Conservation (phyloP, 495 filamentous ascomycete species). For the Ramalina peruviana region DNA sequence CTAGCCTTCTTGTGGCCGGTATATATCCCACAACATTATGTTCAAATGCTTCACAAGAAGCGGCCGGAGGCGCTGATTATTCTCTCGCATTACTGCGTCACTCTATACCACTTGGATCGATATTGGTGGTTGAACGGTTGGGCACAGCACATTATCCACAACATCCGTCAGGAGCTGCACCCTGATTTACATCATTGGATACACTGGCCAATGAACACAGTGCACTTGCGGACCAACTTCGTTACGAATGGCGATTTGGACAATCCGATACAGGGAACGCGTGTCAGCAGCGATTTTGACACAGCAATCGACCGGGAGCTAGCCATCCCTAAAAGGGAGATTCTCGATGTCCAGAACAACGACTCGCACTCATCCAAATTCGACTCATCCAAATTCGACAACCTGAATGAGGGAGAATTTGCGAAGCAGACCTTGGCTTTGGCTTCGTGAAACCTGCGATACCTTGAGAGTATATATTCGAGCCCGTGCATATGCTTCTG, state of each 20-base stretch:
- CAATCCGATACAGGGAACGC: conserved; percentile 3
- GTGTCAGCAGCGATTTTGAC: conserved; percentile 2
- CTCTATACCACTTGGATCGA: conserved; percentile 33
- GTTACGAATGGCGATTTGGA: conserved; percentile 5
- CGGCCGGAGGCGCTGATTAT: conserved; percentile 41
- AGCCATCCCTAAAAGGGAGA: not conserved
- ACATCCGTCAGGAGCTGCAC: conserved; percentile 15
- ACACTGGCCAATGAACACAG: conserved; percentile 17
- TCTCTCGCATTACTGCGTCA: conserved; percentile 36
- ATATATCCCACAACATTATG: conserved; percentile 35
- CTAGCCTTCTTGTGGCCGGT: conserved; percentile 36
- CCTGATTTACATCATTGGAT: conserved; percentile 18
- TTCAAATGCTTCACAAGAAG: conserved; percentile 33
- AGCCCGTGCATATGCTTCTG: too few species aligned
- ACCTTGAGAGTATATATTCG: too few species aligned
- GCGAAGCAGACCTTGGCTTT: too few species aligned
- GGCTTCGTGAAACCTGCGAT: too few species aligned
- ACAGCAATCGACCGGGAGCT: conserved; percentile 2
- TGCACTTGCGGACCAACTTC: conserved; percentile 4
- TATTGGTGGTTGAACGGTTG: conserved; percentile 40
- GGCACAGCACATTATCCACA: conserved; percentile 21
- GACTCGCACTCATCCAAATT: too few species aligned
- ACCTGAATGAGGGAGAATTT: too few species aligned
- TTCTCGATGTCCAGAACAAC: not conserved
- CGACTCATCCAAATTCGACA: too few species aligned